Percentiles rank a stretch among this genome's conserved stretches.
These are phyloP conservation scores for Leccinum solheimii DNA, from an alignment of 1,284 basidiomycete species.

Conservation along the genomic window DNA sequence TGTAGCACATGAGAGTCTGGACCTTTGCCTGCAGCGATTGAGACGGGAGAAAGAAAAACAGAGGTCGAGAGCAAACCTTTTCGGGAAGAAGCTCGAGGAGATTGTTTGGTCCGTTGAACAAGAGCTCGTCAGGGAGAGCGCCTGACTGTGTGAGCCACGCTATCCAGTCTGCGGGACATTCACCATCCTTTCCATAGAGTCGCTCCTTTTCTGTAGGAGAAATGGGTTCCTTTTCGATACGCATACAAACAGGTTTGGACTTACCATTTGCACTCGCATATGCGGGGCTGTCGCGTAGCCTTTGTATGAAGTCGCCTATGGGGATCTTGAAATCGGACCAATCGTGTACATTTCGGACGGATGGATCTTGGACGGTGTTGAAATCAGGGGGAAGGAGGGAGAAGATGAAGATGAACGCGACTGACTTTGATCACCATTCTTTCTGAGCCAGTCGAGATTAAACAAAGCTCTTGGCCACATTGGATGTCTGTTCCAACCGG, in stretches of 20 bases:
- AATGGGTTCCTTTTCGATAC: background rate
- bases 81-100: conserved; percentile 52
- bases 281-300: conserved; percentile 36
- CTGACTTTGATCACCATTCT: conserved; percentile 40
- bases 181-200: conserved; percentile 72
- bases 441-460: conserved; percentile 50
- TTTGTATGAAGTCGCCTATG: conserved; percentile 47
- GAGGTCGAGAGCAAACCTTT: conserved; percentile 37
- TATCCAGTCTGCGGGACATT: conserved; percentile 63
- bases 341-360: conserved; percentile 55
- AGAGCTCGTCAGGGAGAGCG: conserved; percentile 50
- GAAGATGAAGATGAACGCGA: background rate
- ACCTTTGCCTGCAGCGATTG: conserved; percentile 46
- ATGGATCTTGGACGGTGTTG: conserved; percentile 41
- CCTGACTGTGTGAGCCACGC: conserved; percentile 50
- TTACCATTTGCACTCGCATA: conserved; percentile 43
- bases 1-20: conserved; percentile 78
- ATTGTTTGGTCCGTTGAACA: conserved; percentile 54
- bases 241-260: background rate
- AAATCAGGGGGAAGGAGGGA: conserved; percentile 5
- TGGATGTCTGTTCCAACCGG: conserved; percentile 52
- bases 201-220: conserved; percentile 51
- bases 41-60: conserved; percentile 9
- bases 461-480: conserved; percentile 58
- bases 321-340: conserved; percentile 47